phyloP scores from a whole-genome alignment of 179 eudicot genomes.

The Spinacia oleracea region DNA sequence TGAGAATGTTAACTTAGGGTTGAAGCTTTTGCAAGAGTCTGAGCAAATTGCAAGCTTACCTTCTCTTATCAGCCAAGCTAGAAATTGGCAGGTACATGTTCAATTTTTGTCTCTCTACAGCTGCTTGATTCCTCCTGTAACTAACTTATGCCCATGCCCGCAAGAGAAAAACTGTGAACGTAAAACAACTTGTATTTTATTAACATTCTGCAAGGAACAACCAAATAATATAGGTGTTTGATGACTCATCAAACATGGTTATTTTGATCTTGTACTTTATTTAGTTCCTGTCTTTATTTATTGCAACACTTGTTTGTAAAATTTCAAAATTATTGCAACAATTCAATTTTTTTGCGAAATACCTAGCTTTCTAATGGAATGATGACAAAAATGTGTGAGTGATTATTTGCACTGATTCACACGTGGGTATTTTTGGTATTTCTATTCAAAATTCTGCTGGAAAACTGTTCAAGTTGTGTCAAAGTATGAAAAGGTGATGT shows the following conservation, averaged over 20 bases:
- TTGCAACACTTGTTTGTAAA: too few relatives aligned
- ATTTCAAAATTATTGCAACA: too few relatives aligned
- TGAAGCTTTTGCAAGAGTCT: conserved; percentile 38
- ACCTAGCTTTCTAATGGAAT: neutral
- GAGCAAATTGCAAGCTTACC: conserved; percentile 32
- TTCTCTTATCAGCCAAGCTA: conserved; percentile 44
- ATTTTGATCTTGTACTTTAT: too few relatives aligned
- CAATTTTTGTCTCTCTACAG: conserved; percentile 1
- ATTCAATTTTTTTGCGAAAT: too few relatives aligned
- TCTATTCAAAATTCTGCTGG: too few relatives aligned
- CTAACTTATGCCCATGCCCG: neutral
- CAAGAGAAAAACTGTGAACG: neutral
- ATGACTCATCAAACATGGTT: neutral
- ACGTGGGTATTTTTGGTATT: too few relatives aligned
- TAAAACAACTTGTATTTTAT: neutral
- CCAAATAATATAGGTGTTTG: neutral
- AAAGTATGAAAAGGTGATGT: too few relatives aligned
- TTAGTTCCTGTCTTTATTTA: too few relatives aligned
- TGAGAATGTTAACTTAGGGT: conserved; percentile 38
- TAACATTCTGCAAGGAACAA: neutral
- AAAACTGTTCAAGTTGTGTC: neutral
- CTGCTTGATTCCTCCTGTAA: neutral
- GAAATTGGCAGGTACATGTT: conserved; percentile 76
- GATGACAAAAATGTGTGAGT: too few relatives aligned
- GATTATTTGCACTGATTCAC: too few relatives aligned